phyloP scores from a whole-genome alignment of 257 asterid species.

The Nicotiana tabacum region DNA sequence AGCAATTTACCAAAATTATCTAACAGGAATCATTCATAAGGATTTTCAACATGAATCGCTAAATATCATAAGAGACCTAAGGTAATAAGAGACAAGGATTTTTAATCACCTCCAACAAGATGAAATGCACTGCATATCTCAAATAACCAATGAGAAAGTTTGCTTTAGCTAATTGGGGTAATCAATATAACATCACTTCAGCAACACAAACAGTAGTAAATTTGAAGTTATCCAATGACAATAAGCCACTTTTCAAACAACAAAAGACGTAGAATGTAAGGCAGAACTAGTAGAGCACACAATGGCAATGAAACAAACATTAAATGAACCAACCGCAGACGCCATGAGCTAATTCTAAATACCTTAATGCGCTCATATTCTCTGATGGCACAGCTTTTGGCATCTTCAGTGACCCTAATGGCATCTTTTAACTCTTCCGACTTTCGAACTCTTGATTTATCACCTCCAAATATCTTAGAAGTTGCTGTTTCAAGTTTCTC shows the following conservation, averaged over 20 bases:
- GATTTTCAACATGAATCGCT: background rate
- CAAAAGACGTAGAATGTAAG: background rate
- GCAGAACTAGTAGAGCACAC: no score
- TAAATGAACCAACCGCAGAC: background rate
- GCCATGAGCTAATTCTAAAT: slow-evolving; percentile 10
- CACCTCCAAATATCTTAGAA: slow-evolving; percentile 74
- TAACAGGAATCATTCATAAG: background rate
- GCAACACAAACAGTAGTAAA: background rate
- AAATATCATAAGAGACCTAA: background rate
- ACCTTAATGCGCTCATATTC: slow-evolving; percentile 95
- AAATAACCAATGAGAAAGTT: background rate
- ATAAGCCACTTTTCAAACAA: background rate
- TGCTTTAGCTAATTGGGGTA: background rate
- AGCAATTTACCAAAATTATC: background rate
- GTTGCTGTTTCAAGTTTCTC: slow-evolving; percentile 79
- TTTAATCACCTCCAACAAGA: background rate
- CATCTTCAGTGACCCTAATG: slow-evolving; percentile 82
- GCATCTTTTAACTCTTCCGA: slow-evolving; percentile 68
- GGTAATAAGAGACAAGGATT: background rate
- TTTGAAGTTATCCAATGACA: background rate
- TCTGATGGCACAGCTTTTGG: slow-evolving; percentile 70
- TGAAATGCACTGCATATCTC: background rate
- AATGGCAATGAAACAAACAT: background rate
- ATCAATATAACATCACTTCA: background rate
- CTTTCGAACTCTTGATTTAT: slow-evolving; percentile 67